phyloP scores from a whole-genome alignment of 805 yeast genomes.

The Suhomyces faveliae region DNA sequence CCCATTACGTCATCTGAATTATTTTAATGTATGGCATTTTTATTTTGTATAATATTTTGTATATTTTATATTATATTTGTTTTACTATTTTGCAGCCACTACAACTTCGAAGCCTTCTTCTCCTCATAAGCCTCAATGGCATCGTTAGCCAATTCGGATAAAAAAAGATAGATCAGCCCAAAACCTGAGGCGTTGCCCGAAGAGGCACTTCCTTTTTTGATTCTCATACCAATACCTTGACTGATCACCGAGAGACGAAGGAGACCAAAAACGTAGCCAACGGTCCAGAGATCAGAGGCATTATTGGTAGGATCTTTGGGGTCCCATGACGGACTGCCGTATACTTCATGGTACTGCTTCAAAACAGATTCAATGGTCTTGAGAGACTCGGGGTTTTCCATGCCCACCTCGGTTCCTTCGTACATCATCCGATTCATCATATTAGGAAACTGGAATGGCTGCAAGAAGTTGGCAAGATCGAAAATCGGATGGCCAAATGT shows the following conservation, averaged over 20 bases:
- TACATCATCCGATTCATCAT: constrained; percentile 29
- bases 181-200: constrained; percentile 47
- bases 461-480: constrained; percentile 57
- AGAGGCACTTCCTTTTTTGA: constrained; percentile 47
- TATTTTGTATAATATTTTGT: too few relatives aligned
- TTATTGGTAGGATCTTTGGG: constrained; percentile 37
- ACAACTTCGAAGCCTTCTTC: neutral
- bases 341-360: constrained; percentile 20
- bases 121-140: constrained; percentile 9
- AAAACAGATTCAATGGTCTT: constrained; percentile 24
- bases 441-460: constrained; percentile 49
- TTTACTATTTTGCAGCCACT: too few relatives aligned
- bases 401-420: constrained; percentile 31
- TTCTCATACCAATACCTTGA: constrained; percentile 62
- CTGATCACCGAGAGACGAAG: constrained; percentile 55
- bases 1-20: too few relatives aligned
- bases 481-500: constrained; percentile 65
- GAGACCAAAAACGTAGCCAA: constrained; percentile 56
- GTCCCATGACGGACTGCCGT: constrained; percentile 30
- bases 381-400: constrained; percentile 27
- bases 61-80: too few relatives aligned
- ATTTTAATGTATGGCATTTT: neutral
- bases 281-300: constrained; percentile 46
- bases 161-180: constrained; percentile 33
- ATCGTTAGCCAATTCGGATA: constrained; percentile 31